Conservation (phyloP, 148 eudicot genomes). For the Dysphania ambrosioides region DNA sequence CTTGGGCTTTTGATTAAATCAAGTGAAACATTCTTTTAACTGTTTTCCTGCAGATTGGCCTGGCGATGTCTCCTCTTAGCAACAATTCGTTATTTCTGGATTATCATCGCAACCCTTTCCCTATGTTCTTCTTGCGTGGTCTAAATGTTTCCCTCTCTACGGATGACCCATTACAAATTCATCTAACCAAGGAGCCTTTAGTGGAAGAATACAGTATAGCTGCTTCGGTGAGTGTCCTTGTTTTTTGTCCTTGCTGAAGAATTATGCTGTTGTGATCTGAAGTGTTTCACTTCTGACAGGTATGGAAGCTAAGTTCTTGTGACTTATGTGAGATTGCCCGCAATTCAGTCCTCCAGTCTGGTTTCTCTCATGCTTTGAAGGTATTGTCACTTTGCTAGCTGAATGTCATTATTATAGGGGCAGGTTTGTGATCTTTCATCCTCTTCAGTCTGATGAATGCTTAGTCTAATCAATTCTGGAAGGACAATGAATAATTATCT, state of each 20-base stretch:
- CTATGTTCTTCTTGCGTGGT: constrained; percentile 86
- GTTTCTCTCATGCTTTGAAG: constrained; percentile 93
- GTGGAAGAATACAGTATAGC: constrained; percentile 99
- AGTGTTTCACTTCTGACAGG: constrained; percentile 40
- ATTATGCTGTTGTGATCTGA: constrained; percentile 15
- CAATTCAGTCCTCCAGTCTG: constrained; percentile 94
- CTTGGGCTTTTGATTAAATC: neutral
- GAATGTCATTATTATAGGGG: neutral
- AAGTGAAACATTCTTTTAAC: constrained; percentile 6
- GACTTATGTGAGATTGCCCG: constrained; percentile 98
- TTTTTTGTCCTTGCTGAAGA: neutral
- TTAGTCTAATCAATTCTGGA: neutral
- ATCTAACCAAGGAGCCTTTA: constrained; percentile 91
- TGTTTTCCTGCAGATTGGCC: constrained; percentile 71
- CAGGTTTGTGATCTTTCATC: neutral
- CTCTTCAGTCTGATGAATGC: neutral
- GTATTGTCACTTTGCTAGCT: constrained; percentile 38
- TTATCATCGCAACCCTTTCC: constrained; percentile 96
- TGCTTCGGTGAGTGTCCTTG: constrained; percentile 67
- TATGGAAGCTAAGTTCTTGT: constrained; percentile 92
- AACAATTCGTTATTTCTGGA: constrained; percentile 97
- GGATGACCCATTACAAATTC: constrained; percentile 97
- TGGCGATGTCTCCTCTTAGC: constrained; percentile 99
- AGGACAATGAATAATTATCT: neutral
- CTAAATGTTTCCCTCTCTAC: constrained; percentile 98